Evolutionary conservation across 2,329 filamentous ascomycete genomes (phyloP), one percentile per base, ranked within the genome.

Genomic region (Cladophialophora chaetospira): DNA sequence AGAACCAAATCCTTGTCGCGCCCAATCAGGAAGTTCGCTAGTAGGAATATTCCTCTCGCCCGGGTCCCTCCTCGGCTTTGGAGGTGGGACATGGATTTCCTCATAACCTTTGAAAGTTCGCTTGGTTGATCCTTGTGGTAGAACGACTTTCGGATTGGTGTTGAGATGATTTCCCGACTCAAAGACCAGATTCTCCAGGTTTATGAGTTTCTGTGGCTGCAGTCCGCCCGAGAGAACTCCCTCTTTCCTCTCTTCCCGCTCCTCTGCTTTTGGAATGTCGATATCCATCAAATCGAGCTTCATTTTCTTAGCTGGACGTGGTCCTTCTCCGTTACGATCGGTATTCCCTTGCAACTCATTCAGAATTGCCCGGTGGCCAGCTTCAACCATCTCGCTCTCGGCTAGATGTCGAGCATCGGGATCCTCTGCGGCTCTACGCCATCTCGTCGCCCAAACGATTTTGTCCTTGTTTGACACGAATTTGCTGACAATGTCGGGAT

Each of bases 111-210:
- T 99, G 77, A 97, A 97, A 0, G 89, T 91, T 45, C 91, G 85
- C 73, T 97, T 97, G 0, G 90, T 97, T 2, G 94, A 96, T 9
- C 94, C 94, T 70, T 96, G 91, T 0, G 94, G 94, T 17, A 99
- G 81, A 62, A 89, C 88, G 44, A 99, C 94, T 70, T 91, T 97
- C 5, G 91, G 89, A 67, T 99, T 99, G n/a, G 94, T 97, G 93
- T 97, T 99, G 40, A 99, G 81, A 77, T 99, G 94, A 68, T 97
- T 99, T 51, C 94, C 94, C 74, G 97, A 93, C 66, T 97, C 94
- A 70, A 99, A 99, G 35, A 97, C 83, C 29, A 99, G 83, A 67
- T 97, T 97, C 56, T 99, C 93, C 49, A 99, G 79, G 70, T 97
- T 97, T 71, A 99, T 91, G 42, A 91, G 77, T 69, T 89, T 90